Conservation (phyloP, 2,329 filamentous ascomycete genomes). For the Colletotrichum sp. region DNA sequence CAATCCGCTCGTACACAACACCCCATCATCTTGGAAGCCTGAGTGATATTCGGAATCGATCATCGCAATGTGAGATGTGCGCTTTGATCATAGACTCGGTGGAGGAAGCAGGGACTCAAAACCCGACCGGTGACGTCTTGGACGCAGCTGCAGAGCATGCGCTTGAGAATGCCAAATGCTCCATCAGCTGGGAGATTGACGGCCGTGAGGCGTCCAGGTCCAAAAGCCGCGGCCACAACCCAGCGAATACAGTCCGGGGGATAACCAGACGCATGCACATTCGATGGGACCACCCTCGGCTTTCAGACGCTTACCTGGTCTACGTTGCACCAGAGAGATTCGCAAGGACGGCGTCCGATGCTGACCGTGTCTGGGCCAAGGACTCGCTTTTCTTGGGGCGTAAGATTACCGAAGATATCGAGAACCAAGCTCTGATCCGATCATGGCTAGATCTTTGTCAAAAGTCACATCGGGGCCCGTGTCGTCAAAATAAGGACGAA, state of each 20-base stretch:
- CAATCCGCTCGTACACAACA: neutral
- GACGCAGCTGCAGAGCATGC: neutral
- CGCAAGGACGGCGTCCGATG: neutral
- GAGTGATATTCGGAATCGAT: neutral
- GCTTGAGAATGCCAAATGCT: neutral
- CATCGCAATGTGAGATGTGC: neutral
- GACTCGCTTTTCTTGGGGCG: slow-evolving; percentile 3
- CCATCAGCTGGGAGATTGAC: slow-evolving; percentile 7
- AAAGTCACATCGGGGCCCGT: neutral
- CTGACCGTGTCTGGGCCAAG: slow-evolving; percentile 1
- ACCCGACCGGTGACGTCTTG: neutral
- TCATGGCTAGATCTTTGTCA: slow-evolving; percentile 7
- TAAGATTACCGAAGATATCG: neutral
- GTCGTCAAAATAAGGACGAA: neutral
- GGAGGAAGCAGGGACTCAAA: neutral
- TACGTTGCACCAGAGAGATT: neutral
- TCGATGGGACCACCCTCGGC: neutral
- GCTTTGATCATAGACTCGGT: neutral
- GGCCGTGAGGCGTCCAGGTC: neutral
- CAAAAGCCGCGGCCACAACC: neutral
- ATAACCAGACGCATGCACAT: neutral
- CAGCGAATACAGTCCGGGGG: neutral
- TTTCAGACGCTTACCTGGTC: neutral
- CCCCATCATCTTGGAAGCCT: neutral
- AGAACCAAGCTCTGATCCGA: slow-evolving; percentile 1